Conservation (phyloP, 2,329 filamentous ascomycete genomes). For the Escovopsis sp. region DNA sequence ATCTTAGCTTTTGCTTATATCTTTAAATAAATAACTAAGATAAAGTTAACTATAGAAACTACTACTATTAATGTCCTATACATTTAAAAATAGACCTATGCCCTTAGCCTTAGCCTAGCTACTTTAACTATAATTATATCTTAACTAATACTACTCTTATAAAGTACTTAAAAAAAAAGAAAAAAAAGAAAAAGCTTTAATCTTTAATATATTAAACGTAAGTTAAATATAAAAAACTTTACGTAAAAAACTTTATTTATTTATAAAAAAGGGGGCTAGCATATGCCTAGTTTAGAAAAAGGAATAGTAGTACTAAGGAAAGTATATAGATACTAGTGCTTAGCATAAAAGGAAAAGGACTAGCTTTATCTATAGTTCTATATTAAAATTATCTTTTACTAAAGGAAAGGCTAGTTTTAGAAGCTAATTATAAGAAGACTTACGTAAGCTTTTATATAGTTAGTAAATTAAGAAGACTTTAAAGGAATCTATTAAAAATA, state of each 20-base stretch:
- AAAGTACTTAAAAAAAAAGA: background rate
- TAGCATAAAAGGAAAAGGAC: background rate
- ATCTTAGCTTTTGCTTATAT: background rate
- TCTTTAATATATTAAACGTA: background rate
- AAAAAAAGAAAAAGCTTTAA: background rate
- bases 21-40: background rate
- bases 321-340: background rate
- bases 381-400: background rate
- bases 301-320: background rate
- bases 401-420: background rate
- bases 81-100: background rate
- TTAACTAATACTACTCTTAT: no score
- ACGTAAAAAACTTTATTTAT: background rate
- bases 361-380: background rate
- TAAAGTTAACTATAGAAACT: background rate
- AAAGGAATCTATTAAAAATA: no score
- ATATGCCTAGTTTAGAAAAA: background rate
- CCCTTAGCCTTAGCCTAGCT: background rate
- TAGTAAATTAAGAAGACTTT: background rate
- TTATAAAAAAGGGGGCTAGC: background rate
- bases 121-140: background rate
- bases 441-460: background rate
- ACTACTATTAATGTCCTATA: background rate
- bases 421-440: background rate
- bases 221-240: background rate